Evolutionary conservation across 176 grass and related monocot species (phyloP).

Genomic region (Urochloa ruziziensis): DNA sequence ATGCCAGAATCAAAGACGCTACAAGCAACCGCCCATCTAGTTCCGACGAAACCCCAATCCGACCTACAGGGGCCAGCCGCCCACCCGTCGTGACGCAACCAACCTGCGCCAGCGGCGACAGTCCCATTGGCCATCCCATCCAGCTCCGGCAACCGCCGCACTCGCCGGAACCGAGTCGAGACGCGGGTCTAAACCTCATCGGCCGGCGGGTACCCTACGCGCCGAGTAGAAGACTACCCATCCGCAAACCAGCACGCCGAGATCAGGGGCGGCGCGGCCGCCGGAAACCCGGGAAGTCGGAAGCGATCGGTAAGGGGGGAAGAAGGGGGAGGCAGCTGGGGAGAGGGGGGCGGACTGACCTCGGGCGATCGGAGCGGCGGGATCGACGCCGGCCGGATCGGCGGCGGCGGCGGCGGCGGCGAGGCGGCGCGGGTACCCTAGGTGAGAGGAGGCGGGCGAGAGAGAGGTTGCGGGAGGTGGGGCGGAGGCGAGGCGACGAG

Average conservation of each 20-base stretch:
- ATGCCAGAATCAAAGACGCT: neutral
- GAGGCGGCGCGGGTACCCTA: slow-evolving; percentile 37
- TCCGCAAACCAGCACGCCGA: neutral
- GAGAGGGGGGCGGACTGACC: neutral
- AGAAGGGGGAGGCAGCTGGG: too few species aligned
- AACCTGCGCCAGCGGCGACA: neutral
- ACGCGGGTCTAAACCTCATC: neutral
- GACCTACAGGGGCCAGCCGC: neutral
- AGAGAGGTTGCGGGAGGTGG: neutral
- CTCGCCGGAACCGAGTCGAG: neutral
- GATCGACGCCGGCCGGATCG: slow-evolving; percentile 1
- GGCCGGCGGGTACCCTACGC: neutral
- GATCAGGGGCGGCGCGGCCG: neutral
- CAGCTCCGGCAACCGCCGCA: neutral
- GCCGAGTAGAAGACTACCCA: neutral
- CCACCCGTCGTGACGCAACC: neutral
- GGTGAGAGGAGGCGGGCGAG: slow-evolving; percentile 9
- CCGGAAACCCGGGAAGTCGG: neutral
- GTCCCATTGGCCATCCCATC: neutral
- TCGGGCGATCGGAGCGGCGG: slow-evolving; percentile 16
- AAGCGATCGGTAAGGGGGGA: neutral
- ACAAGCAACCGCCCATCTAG: neutral
- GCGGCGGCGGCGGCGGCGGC: neutral
- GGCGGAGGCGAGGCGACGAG: neutral
- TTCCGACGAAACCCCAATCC: neutral